Conservation (phyloP, 768 basidiomycete species). For the Candolleomyces aberdarensis region DNA sequence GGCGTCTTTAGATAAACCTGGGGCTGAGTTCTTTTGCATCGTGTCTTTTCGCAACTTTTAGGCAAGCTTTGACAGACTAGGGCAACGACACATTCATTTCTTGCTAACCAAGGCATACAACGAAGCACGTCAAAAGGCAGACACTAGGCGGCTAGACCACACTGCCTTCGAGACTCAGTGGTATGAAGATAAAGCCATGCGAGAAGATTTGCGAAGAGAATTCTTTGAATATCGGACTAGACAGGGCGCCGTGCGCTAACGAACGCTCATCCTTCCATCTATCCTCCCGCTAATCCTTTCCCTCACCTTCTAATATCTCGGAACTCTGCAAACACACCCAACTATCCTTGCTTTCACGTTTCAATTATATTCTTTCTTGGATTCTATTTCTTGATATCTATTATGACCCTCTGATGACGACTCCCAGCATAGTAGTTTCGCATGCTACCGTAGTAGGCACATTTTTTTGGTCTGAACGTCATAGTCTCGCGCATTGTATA, state of each 20-base stretch:
- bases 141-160: constrained; percentile 18
- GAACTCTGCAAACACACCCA: not conserved
- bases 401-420: not conserved
- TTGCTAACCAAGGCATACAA: constrained; percentile 26
- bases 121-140: constrained; percentile 25
- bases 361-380: too few relatives aligned
- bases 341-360: too few relatives aligned
- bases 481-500: not conserved
- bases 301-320: not conserved
- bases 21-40: not conserved
- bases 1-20: not conserved
- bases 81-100: constrained; percentile 29
- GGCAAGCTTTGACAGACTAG: constrained; percentile 32
- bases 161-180: constrained; percentile 30
- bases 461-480: not conserved
- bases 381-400: not conserved
- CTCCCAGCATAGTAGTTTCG: not conserved
- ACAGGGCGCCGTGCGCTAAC: not conserved
- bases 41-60: constrained; percentile 7
- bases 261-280: not conserved
- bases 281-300: not conserved
- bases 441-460: not conserved
- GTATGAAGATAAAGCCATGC: constrained; percentile 31
- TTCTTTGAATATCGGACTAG: constrained; percentile 18
- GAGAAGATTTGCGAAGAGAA: constrained; percentile 29